These are phyloP conservation scores for Cetradonia linearis DNA, from an alignment of 495 filamentous ascomycete species.

Conservation along the genomic window DNA sequence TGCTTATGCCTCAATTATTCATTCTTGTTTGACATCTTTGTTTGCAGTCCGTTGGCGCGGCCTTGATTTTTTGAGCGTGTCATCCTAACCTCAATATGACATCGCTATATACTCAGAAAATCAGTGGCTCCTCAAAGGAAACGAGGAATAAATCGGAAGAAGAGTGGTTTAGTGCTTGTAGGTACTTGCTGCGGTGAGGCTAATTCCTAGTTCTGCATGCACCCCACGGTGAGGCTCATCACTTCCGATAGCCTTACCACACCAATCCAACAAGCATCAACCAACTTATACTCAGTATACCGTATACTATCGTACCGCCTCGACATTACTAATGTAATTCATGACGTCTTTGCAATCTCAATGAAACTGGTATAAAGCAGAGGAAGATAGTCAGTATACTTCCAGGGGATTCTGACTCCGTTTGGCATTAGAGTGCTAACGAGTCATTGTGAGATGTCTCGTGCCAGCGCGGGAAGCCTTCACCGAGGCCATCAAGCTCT, in stretches of 20 bases:
- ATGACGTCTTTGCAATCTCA: background rate
- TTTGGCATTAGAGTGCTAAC: background rate
- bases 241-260: background rate
- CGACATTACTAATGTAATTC: background rate
- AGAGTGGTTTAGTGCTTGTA: too few species aligned
- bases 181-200: background rate
- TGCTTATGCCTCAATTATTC: too few species aligned
- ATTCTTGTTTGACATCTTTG: too few species aligned
- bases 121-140: too few species aligned
- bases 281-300: background rate
- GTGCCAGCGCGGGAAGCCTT: slow-evolving; percentile 4
- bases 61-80: too few species aligned
- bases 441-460: background rate
- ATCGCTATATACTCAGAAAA: too few species aligned
- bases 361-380: background rate
- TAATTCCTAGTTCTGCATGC: background rate
- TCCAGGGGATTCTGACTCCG: background rate
- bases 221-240: background rate
- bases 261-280: background rate
- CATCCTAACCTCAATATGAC: too few species aligned
- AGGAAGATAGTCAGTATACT: background rate
- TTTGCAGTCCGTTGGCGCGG: too few species aligned
- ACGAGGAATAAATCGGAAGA: too few species aligned
- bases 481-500: background rate
- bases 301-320: background rate